Evolutionary conservation across 2,329 filamentous ascomycete species (phyloP), one percentile per base, ranked within the genome.

Genomic region (Aspergillus proliferans): DNA sequence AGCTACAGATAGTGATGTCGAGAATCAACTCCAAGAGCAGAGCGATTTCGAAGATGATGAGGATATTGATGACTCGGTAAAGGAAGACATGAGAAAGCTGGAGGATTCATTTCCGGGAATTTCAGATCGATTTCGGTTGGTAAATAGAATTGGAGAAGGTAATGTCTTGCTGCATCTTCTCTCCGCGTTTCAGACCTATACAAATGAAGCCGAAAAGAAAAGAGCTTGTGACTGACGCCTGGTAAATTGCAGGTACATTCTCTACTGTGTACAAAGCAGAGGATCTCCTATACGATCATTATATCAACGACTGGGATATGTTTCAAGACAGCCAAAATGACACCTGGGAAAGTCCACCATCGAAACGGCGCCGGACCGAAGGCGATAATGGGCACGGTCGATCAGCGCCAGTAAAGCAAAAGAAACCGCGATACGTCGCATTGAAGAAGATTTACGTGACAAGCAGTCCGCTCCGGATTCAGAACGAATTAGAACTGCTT

Each of bases 381-480:
- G 64, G 71, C 44, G 68, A 65, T 18, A 66, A 67, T 46, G 10
- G 38, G 9, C 10, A 30, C 4, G 43, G 51, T 21, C 52, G 58
- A 45, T 61, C 62, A 36, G 60, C 66, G 47, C 57, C 64, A 18
- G 64, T 59, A 19, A 68, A 67, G 38, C 73, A 72, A 47, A 74
- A 72, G 45, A 78, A 74, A 57, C 76, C 86, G 21, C 88, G 86
- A 65, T 97, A 86, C 63, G 94, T 98, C 53, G 93, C 94, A 18
- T 88, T 98, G 70, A 98, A 98, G 75, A 98, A 98, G 75, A 98
- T 98, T 59, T 98, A 98, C 69, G 93, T 97, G 56, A 98, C 94
- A 0, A 96, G 91, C 54, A 96, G 90, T 58, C 93, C 93, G 0
- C 79, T 85, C 24, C 87, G 93, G 42, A 97, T 98, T 59, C 82